Base-by-base conservation (phyloP, 2,329 filamentous ascomycete species). In the Zelopaecilomyces penicillatus region DNA sequence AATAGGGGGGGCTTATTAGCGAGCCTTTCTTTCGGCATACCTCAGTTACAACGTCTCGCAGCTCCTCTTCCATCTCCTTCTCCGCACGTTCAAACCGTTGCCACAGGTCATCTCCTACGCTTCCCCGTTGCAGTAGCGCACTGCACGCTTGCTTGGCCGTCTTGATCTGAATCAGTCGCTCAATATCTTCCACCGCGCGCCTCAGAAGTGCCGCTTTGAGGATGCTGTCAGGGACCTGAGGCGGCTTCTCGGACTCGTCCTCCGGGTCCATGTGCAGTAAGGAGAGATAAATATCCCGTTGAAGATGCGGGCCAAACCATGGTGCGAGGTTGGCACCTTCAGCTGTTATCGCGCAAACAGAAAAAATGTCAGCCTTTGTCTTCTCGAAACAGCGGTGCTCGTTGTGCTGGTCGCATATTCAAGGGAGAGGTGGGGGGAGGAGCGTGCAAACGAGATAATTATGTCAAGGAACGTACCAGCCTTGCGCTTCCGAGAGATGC, bases 31-130 rank as follows among this genome's bases (percentile, higher is more conserved):
- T 19, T 19, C 19, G 19, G 48, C 75, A 50, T 65, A 94, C 89
- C 82, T 97, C 91, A 56, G 82, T 79, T 31, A 97, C 89, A 27
- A 97, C 91, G 66, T 98, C 93, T 57, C 87, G 80, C 50, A 98
- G 74, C 68, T 98, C 93, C 54, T 89, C 87, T 69, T 98, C 90
- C 74, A 97, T 94, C 68, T 98, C 93, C 71, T 94, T 90, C 76
- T 98, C 93, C 1, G 91, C 93, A 41, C 88, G 78, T 66, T 83
- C 68, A 65, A 97, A 95, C 34, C 91, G 77, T 71, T 96, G 87
- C 85, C 89, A 95, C 54, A 98, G 68, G 65, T 98, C 93, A 63
- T 98, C 93, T 10, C 93, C 91, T 2, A 98, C 89, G 59, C 88
- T 95, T 40, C 93, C 93, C 51, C 88, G 77, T 67, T 95, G 88